These are phyloP conservation scores for Diplodia corticola DNA, from an alignment of 2,329 filamentous ascomycete species.

Conservation along the genomic window DNA sequence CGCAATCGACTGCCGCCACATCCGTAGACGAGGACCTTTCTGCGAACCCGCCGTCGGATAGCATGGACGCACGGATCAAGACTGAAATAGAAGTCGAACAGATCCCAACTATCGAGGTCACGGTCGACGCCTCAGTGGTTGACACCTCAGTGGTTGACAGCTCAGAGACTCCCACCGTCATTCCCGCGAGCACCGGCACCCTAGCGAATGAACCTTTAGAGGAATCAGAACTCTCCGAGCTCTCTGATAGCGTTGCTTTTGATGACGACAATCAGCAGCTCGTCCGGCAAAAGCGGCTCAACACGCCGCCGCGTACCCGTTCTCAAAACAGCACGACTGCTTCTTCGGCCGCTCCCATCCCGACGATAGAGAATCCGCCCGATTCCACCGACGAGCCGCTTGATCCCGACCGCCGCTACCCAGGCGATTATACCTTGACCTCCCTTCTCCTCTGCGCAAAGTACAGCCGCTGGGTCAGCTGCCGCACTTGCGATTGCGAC, in stretches of 20 bases:
- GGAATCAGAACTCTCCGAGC: conserved; percentile 42
- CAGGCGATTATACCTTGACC: conserved; percentile 73
- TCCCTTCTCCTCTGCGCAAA: conserved; percentile 72
- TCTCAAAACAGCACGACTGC: conserved; percentile 30
- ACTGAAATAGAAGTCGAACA: conserved; percentile 22
- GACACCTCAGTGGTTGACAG: conserved; percentile 11
- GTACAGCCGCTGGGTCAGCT: conserved; percentile 82
- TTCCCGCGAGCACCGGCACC: not conserved
- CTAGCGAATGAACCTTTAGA: not conserved
- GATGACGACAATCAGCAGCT: conserved; percentile 40
- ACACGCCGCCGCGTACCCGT: conserved; percentile 36
- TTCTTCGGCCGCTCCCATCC: conserved; percentile 33
- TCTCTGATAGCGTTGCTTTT: conserved; percentile 41
- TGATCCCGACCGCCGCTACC: conserved; percentile 35
- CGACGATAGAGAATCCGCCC: conserved; percentile 27
- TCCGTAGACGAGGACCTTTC: conserved; percentile 38
- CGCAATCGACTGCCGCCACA: conserved; percentile 40
- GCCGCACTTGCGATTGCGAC: conserved; percentile 74
- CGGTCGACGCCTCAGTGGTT: conserved; percentile 28
- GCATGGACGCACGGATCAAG: conserved; percentile 27
- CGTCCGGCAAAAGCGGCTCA: conserved; percentile 36
- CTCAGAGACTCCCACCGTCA: too few relatives aligned
- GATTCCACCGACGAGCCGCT: conserved; percentile 20
- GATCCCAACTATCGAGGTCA: conserved; percentile 31
- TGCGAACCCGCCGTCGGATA: conserved; percentile 12